Conservation (phyloP, 352 stramenopile species). For the Globisporangium paddicum region DNA sequence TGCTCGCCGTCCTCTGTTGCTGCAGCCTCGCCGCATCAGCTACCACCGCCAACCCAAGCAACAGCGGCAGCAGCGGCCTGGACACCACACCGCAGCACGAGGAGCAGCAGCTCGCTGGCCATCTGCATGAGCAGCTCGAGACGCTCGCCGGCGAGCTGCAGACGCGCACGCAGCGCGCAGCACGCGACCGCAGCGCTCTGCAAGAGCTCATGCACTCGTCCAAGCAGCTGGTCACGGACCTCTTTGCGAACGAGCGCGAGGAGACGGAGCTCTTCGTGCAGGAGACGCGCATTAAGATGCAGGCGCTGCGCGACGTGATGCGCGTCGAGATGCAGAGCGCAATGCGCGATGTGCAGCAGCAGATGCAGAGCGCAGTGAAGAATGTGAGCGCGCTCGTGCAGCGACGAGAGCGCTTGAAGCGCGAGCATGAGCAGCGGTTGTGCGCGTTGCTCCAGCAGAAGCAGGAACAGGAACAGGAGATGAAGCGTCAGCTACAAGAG, state of each 20-base stretch:
- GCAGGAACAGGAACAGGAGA: not conserved
- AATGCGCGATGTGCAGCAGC: constrained; percentile 9
- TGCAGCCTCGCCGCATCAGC: not conserved
- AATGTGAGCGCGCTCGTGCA: constrained; percentile 12
- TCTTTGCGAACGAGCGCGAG: constrained; percentile 17
- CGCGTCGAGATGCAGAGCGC: constrained; percentile 20
- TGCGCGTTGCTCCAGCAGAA: not conserved
- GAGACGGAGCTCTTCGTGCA: constrained; percentile 19
- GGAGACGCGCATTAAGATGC: constrained; percentile 18
- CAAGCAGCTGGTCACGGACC: constrained; percentile 8
- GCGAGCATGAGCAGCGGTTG: constrained; percentile 4
- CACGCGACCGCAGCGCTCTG: constrained; percentile 5
- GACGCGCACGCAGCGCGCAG: constrained; percentile 9
- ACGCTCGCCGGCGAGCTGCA: constrained; percentile 20
- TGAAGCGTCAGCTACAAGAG: not conserved
- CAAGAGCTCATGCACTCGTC: constrained; percentile 15
- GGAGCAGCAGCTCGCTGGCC: not conserved
- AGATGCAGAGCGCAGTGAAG: constrained; percentile 10
- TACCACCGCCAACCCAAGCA: not conserved
- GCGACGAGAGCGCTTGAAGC: not conserved
- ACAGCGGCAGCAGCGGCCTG: not conserved
- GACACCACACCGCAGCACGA: not conserved
- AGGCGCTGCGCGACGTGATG: constrained; percentile 21
- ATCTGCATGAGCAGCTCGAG: constrained; percentile 11
- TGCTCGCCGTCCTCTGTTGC: not conserved